Evolutionary conservation across 306 rosid species (phyloP), one percentile per base, ranked within the genome.

Genomic region (Sechiopsis laciniata): DNA sequence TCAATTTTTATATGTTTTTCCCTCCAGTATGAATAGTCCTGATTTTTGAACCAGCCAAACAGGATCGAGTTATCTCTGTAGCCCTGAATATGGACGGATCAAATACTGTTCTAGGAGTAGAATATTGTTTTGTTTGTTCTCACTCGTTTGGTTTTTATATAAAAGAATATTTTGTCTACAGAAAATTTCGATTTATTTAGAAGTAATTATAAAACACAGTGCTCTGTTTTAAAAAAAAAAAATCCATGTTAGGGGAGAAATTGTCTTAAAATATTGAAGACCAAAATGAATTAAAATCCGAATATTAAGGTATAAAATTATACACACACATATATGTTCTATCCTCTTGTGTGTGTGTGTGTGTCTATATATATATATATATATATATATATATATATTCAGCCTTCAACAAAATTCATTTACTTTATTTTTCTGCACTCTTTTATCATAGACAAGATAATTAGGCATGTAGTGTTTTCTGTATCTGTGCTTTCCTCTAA

Each of bases 11-110:
- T 52, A 70, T 70, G 74, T 70, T 52, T 70, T 59, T 26, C 59
- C 59, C 74, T 70, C 46, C 74, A 70, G 74, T 70, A 70, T 51
- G 46, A 11, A 51, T 24, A 7, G 42, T 70, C 9, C 60, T 26
- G 74, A 26, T 69, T 69, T 46, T 48, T 69, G 73, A 69, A 69
- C 73, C 73, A 69, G 73, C 73, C 58, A 69, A 69, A 69, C 74
- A 52, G 74, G 74, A 51, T 70, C 74, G 24, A 70, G 60, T 70
- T 70, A 70, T 51, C 74, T 51, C 60, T 51, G 74, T 70, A 50
- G 74, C 74, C 45, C 10, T 70, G 74, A 59, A 70, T 26, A 29
- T 52, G 74, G 74, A 70, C 26, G 59, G 74, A 70, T 48, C 74
- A 70, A 42, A 0, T 70, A 51, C 60, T 52, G 74, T 60, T 51